Conservation (phyloP, 148 eudicot species). For the Tetragonia tetragonoides region DNA sequence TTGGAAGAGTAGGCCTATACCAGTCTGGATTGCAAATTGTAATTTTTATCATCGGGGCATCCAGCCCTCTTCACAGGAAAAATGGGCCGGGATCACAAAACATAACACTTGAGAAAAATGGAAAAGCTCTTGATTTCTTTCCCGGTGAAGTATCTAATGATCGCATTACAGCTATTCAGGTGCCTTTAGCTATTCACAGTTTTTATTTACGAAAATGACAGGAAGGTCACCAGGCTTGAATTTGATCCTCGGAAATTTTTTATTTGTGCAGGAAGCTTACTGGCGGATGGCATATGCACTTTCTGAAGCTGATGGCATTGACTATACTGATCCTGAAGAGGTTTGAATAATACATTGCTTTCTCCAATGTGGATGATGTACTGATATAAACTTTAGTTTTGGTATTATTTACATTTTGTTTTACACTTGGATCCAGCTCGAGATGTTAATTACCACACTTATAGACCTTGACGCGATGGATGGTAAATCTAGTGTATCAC, state of each 20-base stretch:
- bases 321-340: slow-evolving; percentile 97
- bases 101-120: slow-evolving; percentile 87
- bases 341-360: slow-evolving; percentile 29
- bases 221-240: not conserved
- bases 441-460: slow-evolving; percentile 78
- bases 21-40: slow-evolving; percentile 13
- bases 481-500: slow-evolving; percentile 89
- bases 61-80: slow-evolving; percentile 44
- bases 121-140: slow-evolving; percentile 66
- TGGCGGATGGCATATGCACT: slow-evolving; percentile 88
- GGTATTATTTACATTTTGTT: slow-evolving; percentile 1
- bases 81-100: slow-evolving; percentile 33
- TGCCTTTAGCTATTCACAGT: not conserved
- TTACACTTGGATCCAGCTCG: slow-evolving; percentile 65
- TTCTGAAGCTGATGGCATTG: slow-evolving; percentile 93
- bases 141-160: slow-evolving; percentile 73
- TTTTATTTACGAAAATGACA: not conserved
- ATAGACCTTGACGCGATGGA: slow-evolving; percentile 99
- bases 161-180: slow-evolving; percentile 82
- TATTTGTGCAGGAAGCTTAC: slow-evolving; percentile 72
- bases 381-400: not conserved
- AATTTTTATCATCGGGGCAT: slow-evolving; percentile 16
- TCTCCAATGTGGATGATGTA: not conserved
- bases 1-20: slow-evolving; percentile 5
- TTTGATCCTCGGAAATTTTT: slow-evolving; percentile 2